A percentile compares a stretch with the other conserved stretches of the same genome.
Conservation (phyloP, 2,329 filamentous ascomycete species). For the Aspergillus luchuensis region DNA sequence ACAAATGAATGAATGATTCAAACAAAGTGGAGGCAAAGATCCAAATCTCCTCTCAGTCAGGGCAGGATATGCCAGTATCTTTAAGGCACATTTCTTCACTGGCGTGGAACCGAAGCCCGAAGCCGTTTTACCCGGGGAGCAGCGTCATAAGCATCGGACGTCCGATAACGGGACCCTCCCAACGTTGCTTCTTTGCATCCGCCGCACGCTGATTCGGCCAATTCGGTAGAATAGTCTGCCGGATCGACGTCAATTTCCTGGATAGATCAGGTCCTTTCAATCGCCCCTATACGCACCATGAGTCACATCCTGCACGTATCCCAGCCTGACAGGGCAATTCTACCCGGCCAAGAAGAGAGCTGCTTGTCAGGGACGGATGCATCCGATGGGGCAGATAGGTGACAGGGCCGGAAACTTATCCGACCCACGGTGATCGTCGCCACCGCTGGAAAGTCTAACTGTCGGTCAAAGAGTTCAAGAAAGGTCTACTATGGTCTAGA, state of each 20-base stretch:
- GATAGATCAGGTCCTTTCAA: background rate
- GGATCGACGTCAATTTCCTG: background rate
- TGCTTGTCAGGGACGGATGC: background rate
- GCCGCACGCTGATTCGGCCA: background rate
- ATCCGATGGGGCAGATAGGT: background rate
- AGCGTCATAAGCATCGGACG: conserved; percentile 3
- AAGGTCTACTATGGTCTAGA: too few species aligned
- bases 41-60: background rate
- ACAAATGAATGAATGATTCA: too few species aligned
- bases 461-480: background rate
- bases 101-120: conserved; percentile 22
- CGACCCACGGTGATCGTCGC: background rate
- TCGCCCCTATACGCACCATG: background rate
- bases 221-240: background rate
- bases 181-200: too few species aligned
- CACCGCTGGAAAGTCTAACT: background rate
- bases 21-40: too few species aligned
- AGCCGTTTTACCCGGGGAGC: conserved; percentile 34
- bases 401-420: background rate
- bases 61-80: conserved; percentile 10
- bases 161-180: conserved; percentile 12
- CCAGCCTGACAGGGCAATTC: background rate
- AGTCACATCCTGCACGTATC: background rate
- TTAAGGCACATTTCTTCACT: conserved; percentile 2
- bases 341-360: background rate